Base-by-base conservation (phyloP, 2,329 filamentous ascomycete genomes). In the Paecilomyces sp. region DNA sequence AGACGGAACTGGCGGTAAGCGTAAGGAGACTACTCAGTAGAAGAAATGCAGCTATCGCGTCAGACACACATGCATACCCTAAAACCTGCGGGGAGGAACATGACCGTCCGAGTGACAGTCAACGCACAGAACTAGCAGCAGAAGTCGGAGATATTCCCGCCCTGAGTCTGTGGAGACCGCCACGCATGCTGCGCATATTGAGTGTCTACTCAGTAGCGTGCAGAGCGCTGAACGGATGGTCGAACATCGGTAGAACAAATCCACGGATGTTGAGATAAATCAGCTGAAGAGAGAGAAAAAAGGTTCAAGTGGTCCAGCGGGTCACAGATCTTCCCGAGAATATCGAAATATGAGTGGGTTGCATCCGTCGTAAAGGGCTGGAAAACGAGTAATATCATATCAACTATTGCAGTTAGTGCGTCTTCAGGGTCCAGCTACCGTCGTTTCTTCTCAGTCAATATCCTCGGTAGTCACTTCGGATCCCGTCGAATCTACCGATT, bases 381-480 rank as follows among this genome's bases (percentile, higher is more conserved):
- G 36, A 41, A 41, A 41, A 41, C 12, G 9, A 41, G 15, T 41
- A 6, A 41, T 41, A 41, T 41, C 15, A 41, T 41, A 41, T 41
- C 15, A 41, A n/a, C 36, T 41, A 41, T 41, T 41, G 36, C n/a
- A 41, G 36, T 18, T n/a, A 41, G 36, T 15, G 36, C 13, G 58
- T 58, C 58, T 56, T 61, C 55, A 53, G 54, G 52, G 6, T 47
- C 41, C 58, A 56, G 56, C 55, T 59, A 22, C 50, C 58, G 57
- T 33, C 60, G 63, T 56, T 7, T 15, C 62, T 60, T 36, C 56
- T 61, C 15, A 63, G 57, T 31, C 61, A 64, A 55, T 63, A 18
- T 41, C 62, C 22, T 68, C 67, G 22, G 66, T 75, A 0, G 74
- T 74, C 4, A 74, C 75, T 11, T 71, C 71, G 8, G 70, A 70